Base-by-base conservation (phyloP, 169 alveolate genomes). In the Theileria annulata region DNA sequence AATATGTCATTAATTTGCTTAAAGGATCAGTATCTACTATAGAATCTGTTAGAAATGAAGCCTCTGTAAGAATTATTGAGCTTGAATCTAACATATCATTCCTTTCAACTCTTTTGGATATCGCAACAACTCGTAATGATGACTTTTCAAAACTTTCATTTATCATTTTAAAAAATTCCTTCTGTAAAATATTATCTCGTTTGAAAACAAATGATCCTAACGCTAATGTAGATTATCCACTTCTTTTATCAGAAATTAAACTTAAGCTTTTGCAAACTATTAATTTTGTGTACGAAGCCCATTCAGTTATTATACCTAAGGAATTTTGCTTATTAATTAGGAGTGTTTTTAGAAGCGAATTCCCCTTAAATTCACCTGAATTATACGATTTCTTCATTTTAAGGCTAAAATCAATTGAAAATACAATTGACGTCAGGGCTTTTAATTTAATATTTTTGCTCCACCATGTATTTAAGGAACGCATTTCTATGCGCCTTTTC, bases 381-480 rank as follows among this genome's bases (percentile, higher is more conserved):
- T 33, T 82, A 71, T 81, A 82, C 48, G 74, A 82, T 9, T 35
- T 58, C 47, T 21, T 82, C 47, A 62, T 63, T 13, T 47, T 47
- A 27, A 71, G 37, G 13, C 58, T 82, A 35, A 72, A 35, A 30
- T 21, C 25, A 15, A 19, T 21, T 3, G 63, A 68, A 49, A 58
- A 68, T 13, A 0, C 33, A 66, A 30, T 21, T 27, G 58, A 66
- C 10, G 4, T 48, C 31, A 68, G 33, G 76, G 47, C 33, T 21
- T 68, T 31, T 58, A 82, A 82, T 42, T 21, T 31, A 4, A 69
- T 82, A 23, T 28, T 82, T 10, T 47, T 82, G 30, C 25, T 63
- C 47, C 35, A 82, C 58, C 89, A 82, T 28, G 71, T 82, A 3
- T 76, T 82, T 54, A 82, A 82, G 73, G 89, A 82, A 58, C 62